Conservation (phyloP, 2,329 filamentous ascomycete species). For the Fusarium sp. region DNA sequence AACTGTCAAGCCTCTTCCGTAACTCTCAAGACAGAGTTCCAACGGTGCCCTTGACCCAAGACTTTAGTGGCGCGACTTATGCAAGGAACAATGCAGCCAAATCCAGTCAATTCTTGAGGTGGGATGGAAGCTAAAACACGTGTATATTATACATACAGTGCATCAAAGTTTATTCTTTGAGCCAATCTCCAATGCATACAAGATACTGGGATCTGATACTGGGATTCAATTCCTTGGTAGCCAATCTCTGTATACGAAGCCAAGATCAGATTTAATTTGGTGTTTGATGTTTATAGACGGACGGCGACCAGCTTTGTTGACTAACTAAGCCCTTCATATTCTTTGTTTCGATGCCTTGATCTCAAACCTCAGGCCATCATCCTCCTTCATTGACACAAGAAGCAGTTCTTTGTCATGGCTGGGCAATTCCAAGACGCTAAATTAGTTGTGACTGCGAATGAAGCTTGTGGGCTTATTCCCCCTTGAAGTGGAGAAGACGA, state of each 20-base stretch:
- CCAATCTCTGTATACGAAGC: conserved; percentile 27
- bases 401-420: conserved; percentile 24
- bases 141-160: neutral
- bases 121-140: conserved; percentile 20
- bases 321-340: neutral
- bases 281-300: neutral
- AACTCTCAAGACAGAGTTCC: neutral
- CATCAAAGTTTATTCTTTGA: conserved; percentile 20
- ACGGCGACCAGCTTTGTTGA: neutral
- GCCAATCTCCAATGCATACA: conserved; percentile 22
- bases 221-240: conserved; percentile 15
- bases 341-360: neutral
- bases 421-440: conserved; percentile 19
- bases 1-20: neutral
- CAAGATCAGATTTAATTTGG: conserved; percentile 2
- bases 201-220: conserved; percentile 14
- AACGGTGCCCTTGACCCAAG: neutral
- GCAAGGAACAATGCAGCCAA: conserved; percentile 29
- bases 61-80: conserved; percentile 17
- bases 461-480: conserved; percentile 12
- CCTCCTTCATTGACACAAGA: neutral
- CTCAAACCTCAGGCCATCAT: neutral
- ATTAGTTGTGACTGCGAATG: conserved; percentile 24
- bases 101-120: conserved; percentile 6
- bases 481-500: conserved; percentile 34